Conservation (phyloP, 1,284 basidiomycete genomes). For the Rhodotorula glutinis region DNA sequence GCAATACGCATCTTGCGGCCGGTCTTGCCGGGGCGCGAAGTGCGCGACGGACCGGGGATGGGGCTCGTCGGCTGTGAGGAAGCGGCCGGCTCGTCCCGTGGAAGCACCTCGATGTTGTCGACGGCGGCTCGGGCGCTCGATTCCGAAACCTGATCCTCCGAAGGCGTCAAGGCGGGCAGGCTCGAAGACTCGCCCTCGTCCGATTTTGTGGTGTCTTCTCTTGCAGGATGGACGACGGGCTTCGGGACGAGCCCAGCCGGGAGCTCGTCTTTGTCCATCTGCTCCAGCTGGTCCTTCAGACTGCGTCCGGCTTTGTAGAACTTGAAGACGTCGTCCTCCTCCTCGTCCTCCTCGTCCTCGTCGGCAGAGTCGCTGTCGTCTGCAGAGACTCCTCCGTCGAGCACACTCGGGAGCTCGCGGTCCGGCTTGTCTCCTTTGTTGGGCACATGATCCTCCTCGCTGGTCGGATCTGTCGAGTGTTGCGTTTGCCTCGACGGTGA, state of each 20-base stretch:
- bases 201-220: not conserved
- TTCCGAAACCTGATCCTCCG: no score
- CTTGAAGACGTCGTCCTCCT: not conserved
- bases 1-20: conserved; percentile 6
- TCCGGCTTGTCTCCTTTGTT: not conserved
- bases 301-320: no score
- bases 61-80: no score
- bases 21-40: not conserved
- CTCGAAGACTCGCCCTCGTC: not conserved
- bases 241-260: no score
- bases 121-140: no score
- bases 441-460: conserved; percentile 7
- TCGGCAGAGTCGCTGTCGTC: not conserved
- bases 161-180: not conserved
- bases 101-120: no score
- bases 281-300: not conserved
- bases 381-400: not conserved
- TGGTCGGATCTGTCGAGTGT: conserved; percentile 30
- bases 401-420: not conserved
- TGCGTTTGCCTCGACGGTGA: not conserved
- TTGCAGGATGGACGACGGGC: no score
- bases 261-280: not conserved
- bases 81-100: no score
- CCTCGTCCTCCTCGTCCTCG: conserved; percentile 1
- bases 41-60: no score